Percentiles rank a stretch among this genome's conserved stretches.
phyloP scores from a whole-genome alignment of 441 rosid species.

The Rhodomyrtus psidioides region DNA sequence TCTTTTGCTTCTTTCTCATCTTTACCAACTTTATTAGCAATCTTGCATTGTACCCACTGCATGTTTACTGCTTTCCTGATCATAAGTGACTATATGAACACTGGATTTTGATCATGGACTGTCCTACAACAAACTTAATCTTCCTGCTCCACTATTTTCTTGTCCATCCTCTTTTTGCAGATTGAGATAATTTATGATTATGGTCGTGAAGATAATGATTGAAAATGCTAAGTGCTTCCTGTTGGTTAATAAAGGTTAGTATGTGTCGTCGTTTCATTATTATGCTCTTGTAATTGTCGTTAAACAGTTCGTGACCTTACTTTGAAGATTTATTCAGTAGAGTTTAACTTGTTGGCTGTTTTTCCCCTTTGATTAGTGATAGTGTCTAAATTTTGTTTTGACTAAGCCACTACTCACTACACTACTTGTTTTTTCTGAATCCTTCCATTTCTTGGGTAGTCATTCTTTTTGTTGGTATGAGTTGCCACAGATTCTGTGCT shows the following conservation, averaged over 20 bases:
- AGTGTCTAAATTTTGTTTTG: background rate
- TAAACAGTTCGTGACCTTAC: background rate
- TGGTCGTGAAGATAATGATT: conserved; percentile 78
- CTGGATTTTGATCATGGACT: background rate
- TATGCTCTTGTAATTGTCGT: background rate
- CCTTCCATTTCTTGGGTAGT: background rate
- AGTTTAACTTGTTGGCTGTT: background rate
- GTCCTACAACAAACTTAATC: background rate
- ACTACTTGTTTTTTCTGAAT: background rate
- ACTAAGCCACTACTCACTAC: background rate
- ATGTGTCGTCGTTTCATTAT: background rate
- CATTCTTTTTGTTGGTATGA: background rate
- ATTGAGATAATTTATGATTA: conserved; percentile 79
- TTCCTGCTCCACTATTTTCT: background rate
- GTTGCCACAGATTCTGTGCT: background rate
- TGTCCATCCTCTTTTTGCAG: conserved; percentile 32
- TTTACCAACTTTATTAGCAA: background rate
- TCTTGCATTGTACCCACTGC: background rate
- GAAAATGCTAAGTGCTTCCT: background rate
- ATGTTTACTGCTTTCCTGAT: background rate
- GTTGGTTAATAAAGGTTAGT: conserved; percentile 36
- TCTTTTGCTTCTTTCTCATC: background rate
- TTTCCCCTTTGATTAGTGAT: background rate
- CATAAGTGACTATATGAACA: background rate
- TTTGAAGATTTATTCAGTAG: background rate